Evolutionary conservation across 2,329 filamentous ascomycete species (phyloP).

Genomic region (Helotiales sp.): DNA sequence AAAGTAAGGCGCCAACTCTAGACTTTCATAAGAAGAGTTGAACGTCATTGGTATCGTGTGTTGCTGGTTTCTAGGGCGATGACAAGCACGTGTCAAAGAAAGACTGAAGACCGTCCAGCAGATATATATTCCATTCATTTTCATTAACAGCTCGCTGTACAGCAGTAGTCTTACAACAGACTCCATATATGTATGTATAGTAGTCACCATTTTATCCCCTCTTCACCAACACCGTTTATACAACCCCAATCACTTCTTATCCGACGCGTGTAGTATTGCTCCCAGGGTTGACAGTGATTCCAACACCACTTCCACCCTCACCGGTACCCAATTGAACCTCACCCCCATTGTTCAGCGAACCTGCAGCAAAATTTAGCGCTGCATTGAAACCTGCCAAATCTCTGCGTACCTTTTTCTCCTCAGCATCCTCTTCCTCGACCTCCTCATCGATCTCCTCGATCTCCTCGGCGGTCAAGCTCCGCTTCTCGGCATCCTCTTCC

Average conservation of each 20-base stretch:
- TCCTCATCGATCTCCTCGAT: conserved; percentile 2
- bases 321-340: conserved; percentile 43
- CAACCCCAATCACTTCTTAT: background rate
- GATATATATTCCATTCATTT: no score
- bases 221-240: background rate
- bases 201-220: no score
- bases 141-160: no score
- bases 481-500: background rate
- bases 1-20: no score
- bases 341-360: conserved; percentile 40
- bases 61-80: no score
- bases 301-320: conserved; percentile 40
- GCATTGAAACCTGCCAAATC: conserved; percentile 6
- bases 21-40: no score
- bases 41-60: no score
- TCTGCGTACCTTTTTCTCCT: background rate
- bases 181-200: no score
- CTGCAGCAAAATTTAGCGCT: conserved; percentile 32
- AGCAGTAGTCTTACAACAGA: no score
- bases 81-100: no score
- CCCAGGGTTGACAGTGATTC: conserved; percentile 29
- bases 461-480: background rate
- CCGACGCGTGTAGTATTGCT: background rate
- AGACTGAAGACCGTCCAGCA: no score
- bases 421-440: conserved; percentile 1